Evolutionary conservation across 805 yeast species (phyloP), one percentile per base, ranked within the genome.

Genomic region (Teunomyces panamensis): DNA sequence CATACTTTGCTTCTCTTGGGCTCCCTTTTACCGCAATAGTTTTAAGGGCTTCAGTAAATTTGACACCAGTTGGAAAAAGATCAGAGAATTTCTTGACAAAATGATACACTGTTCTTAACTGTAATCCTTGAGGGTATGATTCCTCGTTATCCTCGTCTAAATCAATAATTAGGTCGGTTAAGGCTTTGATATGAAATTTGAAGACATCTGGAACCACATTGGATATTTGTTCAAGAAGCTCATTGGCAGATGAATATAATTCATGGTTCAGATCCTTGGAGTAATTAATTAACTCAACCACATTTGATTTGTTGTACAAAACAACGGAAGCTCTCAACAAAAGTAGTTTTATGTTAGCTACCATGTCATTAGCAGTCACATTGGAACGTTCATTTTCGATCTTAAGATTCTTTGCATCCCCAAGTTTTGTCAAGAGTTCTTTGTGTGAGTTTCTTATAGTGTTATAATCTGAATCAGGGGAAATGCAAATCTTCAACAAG

Each of bases 221-320:
- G 0, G 95, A 82, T 2, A 87, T 78, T 36, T 78, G 72, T 49
- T 81, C 83, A 24, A 89, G 64, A 3, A 86, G 53, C 43, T 75
- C 80, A 47, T 81, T 78, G 0, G 90, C 75, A 26, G 65, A 53
- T 5, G 62, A 44, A 35, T 58, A 53, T 54, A 68, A 57, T 9
- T 63, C 54, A 41, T 63, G 58, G 5, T 55, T 45, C 2, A 62
- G 43, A 43, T 77, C 71, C 46, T 71, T 74, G 5, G 79, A 67
- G 30, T 72, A 56, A 14, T 66, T 73, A n/a, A 87, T 63, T 4
- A 87, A 64, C 13, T 79, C 71, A 0, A 77, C 64, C 14, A 89
- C 71, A 56, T 81, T 86, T 16, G 88, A 78, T 55, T 78, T 77
- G 67, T 89, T 90, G 64, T 77, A 85, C 17, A 84, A 59, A 3